These are phyloP conservation scores for Diaporthe humulicola DNA, from an alignment of 2,329 filamentous ascomycete genomes.

Conservation along the genomic window DNA sequence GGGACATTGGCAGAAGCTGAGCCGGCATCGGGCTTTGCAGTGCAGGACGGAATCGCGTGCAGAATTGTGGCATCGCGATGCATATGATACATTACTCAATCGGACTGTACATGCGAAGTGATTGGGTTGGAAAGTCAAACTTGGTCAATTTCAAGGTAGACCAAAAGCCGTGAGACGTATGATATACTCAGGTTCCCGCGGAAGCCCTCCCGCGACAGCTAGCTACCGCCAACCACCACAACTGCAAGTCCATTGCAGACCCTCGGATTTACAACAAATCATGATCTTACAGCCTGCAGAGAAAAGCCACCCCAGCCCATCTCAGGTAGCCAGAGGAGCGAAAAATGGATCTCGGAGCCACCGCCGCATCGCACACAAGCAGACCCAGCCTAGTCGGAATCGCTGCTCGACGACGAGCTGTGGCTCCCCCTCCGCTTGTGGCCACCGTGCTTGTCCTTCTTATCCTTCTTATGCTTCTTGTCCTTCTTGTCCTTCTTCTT, in stretches of 20 bases:
- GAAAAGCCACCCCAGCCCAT: too few relatives aligned
- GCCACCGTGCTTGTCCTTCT: conserved; percentile 17
- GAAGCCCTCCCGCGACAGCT: not conserved
- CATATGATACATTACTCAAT: not conserved
- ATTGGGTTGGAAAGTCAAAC: not conserved
- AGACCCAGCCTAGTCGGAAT: conserved; percentile 23
- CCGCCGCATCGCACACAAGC: not conserved
- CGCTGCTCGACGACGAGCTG: conserved; percentile 28
- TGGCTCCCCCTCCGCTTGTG: conserved; percentile 36
- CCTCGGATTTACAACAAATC: not conserved
- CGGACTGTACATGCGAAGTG: not conserved
- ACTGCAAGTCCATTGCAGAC: not conserved
- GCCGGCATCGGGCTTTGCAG: too few relatives aligned
- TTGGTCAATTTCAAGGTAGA: not conserved
- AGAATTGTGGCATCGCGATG: too few relatives aligned
- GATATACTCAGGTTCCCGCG: not conserved
- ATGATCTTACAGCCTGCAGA: too few relatives aligned
- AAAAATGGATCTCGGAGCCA: too few relatives aligned
- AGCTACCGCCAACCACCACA: not conserved
- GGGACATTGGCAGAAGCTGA: not conserved
- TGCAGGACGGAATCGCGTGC: too few relatives aligned
- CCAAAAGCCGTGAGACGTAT: not conserved
- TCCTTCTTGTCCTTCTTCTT: conserved; percentile 59
- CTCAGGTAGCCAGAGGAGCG: not conserved
- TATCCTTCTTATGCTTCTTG: conserved; percentile 36